Percentiles rank a stretch among this genome's conserved stretches.
Evolutionary conservation across 805 yeast species (phyloP).

Genomic region (Tanozyma kutaoensis): DNA sequence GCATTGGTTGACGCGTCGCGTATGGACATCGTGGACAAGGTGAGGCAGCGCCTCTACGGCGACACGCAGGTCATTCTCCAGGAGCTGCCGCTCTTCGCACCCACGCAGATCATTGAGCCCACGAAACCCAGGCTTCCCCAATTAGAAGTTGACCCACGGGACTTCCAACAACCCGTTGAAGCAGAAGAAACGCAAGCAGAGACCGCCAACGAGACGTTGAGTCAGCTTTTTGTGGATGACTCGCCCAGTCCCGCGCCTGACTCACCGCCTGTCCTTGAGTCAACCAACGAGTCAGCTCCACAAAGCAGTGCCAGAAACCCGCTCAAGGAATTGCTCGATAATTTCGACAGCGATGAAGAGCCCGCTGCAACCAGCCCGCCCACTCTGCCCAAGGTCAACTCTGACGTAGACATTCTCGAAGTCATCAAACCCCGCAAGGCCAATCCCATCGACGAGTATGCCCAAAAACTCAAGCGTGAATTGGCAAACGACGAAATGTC

Average conservation of each 20-base stretch:
- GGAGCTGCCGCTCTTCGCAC: not conserved
- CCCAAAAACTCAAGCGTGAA: slow-evolving; percentile 15
- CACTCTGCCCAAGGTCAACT: slow-evolving; percentile 1
- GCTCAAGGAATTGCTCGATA: slow-evolving; percentile 15
- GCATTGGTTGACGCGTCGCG: too few species aligned
- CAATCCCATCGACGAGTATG: slow-evolving; percentile 23
- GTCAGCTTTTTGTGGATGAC: too few species aligned
- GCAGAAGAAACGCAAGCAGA: not conserved
- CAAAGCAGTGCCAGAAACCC: slow-evolving; percentile 13
- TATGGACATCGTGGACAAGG: slow-evolving; percentile 11
- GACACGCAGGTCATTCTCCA: slow-evolving; percentile 5
- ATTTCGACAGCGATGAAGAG: slow-evolving; percentile 11
- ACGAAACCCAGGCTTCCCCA: not conserved
- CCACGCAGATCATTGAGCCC: not conserved
- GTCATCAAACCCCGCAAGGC: slow-evolving; percentile 4
- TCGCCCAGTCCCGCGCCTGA: not conserved
- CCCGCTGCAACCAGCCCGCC: not conserved
- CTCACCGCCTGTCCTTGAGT: not conserved
- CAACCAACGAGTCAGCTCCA: not conserved
- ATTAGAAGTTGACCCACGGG: not conserved
- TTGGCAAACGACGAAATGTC: slow-evolving; percentile 4
- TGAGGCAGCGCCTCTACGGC: slow-evolving; percentile 13
- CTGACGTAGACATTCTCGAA: slow-evolving; percentile 4
- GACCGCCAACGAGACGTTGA: not conserved
- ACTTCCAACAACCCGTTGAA: not conserved